Evolutionary conservation across 1,284 basidiomycete species (phyloP).

Genomic region (Rugosomyces carneus): DNA sequence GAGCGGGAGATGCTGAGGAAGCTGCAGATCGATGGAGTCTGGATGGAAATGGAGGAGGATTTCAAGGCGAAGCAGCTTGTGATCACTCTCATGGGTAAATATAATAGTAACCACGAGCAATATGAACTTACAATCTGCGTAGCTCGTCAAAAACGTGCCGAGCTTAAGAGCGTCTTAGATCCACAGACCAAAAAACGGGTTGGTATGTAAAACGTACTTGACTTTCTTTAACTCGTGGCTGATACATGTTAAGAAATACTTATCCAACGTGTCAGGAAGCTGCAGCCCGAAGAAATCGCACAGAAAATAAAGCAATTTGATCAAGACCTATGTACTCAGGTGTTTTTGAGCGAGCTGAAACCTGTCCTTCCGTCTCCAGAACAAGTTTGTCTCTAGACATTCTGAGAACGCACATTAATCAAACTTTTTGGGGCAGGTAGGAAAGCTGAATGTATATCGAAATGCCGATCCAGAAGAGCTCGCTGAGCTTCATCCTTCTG

Average conservation of each 20-base stretch:
- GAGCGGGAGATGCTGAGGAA: conserved; percentile 78
- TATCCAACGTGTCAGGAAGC: conserved; percentile 78
- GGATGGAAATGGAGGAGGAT: conserved; percentile 96
- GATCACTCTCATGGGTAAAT: conserved; percentile 70
- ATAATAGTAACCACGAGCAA: neutral
- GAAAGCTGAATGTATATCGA: conserved; percentile 87
- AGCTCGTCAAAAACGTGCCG: conserved; percentile 79
- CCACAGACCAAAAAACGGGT: conserved; percentile 87
- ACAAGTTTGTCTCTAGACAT: conserved; percentile 47
- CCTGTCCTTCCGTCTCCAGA: conserved; percentile 85
- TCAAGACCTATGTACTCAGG: conserved; percentile 77
- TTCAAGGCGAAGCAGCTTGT: conserved; percentile 97
- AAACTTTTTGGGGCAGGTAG: conserved; percentile 49
- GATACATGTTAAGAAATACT: conserved; percentile 63
- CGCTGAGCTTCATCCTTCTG: conserved; percentile 84
- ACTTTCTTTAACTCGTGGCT: neutral
- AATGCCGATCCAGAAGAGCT: conserved; percentile 88
- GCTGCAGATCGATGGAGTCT: conserved; percentile 80
- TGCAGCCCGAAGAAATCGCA: conserved; percentile 80
- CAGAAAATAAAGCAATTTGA: conserved; percentile 82
- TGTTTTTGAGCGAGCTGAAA: conserved; percentile 83
- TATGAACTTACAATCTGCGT: conserved; percentile 6
- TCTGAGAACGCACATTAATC: neutral
- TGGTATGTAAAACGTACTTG: conserved; percentile 45
- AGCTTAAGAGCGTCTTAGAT: conserved; percentile 87